phyloP scores from a whole-genome alignment of 1,284 basidiomycete genomes.

The Pholiota adiposa region DNA sequence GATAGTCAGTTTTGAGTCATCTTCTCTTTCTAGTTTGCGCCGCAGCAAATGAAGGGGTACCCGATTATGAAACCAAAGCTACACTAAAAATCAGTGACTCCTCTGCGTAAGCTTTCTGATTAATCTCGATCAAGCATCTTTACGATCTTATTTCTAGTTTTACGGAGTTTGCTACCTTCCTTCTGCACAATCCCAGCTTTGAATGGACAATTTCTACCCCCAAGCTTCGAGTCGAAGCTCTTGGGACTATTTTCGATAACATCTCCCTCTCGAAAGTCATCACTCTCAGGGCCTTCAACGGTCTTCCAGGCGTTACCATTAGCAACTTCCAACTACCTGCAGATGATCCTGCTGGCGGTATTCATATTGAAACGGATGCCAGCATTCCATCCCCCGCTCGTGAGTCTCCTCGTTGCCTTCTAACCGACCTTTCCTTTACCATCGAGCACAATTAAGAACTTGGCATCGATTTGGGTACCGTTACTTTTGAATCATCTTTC shows the following conservation, averaged over 20 bases:
- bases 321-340: conserved; percentile 71
- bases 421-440: conserved; percentile 7
- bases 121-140: neutral
- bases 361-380: conserved; percentile 71
- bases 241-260: conserved; percentile 73
- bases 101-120: conserved; percentile 40
- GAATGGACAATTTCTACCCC: conserved; percentile 74
- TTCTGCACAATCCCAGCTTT: conserved; percentile 71
- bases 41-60: conserved; percentile 69
- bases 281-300: conserved; percentile 74
- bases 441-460: conserved; percentile 47
- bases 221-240: conserved; percentile 64
- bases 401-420: conserved; percentile 35
- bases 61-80: conserved; percentile 59
- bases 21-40: conserved; percentile 57
- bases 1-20: neutral
- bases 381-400: conserved; percentile 70
- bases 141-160: conserved; percentile 46
- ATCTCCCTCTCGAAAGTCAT: conserved; percentile 68
- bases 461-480: conserved; percentile 75
- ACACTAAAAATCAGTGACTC: conserved; percentile 59
- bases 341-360: conserved; percentile 69
- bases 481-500: conserved; percentile 69
- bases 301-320: conserved; percentile 70
- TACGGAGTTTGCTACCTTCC: conserved; percentile 67